Base-by-base conservation (phyloP, 768 basidiomycete genomes). In the Phanerochaete carnosa region DNA sequence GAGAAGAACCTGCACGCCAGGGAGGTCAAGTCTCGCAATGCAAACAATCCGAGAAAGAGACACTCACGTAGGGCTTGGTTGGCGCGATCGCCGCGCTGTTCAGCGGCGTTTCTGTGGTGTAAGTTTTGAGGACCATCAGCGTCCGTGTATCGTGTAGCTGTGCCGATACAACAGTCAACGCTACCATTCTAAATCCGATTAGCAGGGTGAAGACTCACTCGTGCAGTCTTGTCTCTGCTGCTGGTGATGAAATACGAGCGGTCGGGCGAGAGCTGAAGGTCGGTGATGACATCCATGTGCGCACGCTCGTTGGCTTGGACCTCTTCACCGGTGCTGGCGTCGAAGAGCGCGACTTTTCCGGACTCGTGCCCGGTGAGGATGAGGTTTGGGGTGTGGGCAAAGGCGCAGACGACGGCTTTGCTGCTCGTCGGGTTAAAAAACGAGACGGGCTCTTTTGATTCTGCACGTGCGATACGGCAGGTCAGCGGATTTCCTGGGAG, bases 361-460 rank as follows among this genome's bases (percentile, higher is more conserved):
- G 93, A 94, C 77, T 98, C 95, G 76, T 99, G 97, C 5, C 94
- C 96, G 2, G 95, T 96, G 61, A 98, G 78, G 73, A 99, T 88
- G 63, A 89, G 74, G 43, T 88, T 83, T 25, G 89, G 87, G 13
- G 82, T 80, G 54, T 88, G 83, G 3, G 92, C 90, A 74, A 97
- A 98, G 4, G 93, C 88, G 71, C 94, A 95, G 43, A 98, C 94
- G 1, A 94, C 98, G n/a, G 95, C 92, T 77, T 98, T 98, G 61
- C 92, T 92, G 28, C 95, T 95, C 61, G 92, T 79, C 13, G 95
- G 92, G 73, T 90, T 83, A 81, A 97, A 95, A 74, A 91, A 83
- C 67, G 85, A 78, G 16, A 79, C 68, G 0, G 95, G 94, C 63
- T 93, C 90, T 69, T 74, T 76, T 64, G 86, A 80, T 77, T 97